Base-by-base conservation (phyloP, 352 stramenopile genomes). In the Pythium oligandrum region DNA sequence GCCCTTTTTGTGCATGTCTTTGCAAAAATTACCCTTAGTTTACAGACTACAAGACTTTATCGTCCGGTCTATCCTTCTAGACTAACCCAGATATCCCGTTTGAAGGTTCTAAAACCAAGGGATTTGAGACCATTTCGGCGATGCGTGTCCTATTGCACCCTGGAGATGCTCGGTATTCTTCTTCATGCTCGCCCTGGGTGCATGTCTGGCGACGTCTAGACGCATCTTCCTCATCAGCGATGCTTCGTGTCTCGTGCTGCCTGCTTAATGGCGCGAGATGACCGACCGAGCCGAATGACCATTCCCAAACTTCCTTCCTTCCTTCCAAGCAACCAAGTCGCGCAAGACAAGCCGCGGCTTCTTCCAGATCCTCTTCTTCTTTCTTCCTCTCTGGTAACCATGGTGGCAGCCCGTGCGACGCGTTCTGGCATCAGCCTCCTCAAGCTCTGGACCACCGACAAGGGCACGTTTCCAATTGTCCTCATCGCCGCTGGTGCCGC, bases 371-470 rank as follows among this genome's bases (percentile, higher is more conserved):
- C 17, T 26, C 17, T 26, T 26, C 17, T 26, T 26, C 17, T 26
- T 26, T 26, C 17, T 26, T 26, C 17, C 17, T 26, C 17, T 26
- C 17, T 26, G 17, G 17, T 26, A 26, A 59, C 34, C 49, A 69
- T 65, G 61, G 51, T 61, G 37, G 61, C 56, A 30, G 57, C 48
- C 46, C 60, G 55, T 43, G 58, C 59, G 11, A 64, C 59, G 9
- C 68, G 64, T 52, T 77, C 68, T 17, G 53, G 56, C 53, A 70
- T 77, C 51, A 64, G 53, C 54, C 45, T 70, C 42, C 51, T 68
- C 61, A 82, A 77, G 64, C 75, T 86, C 51, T 86, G 75, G 75
- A 66, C 55, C 40, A 86, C 75, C 9, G 75, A 86, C 69, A 74
- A 62, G 38, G 69, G 53, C 58, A 86, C 73, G 38, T 83, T 86